phyloP scores from a whole-genome alignment of 345 rosid species.

The Cardamine resedifolia region DNA sequence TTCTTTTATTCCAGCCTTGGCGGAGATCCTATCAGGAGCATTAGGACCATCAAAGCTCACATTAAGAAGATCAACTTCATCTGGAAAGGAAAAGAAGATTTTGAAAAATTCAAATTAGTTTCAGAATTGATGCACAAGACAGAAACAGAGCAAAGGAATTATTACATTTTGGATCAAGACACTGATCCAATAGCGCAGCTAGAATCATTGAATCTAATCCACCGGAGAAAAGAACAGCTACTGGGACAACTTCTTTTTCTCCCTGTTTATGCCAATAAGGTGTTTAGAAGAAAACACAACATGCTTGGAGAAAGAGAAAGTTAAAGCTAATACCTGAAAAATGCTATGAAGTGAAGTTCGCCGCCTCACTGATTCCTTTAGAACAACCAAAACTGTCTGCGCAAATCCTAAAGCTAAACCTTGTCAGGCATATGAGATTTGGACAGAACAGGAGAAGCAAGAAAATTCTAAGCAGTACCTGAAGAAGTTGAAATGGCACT shows the following conservation, averaged over 20 bases:
- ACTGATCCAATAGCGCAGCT: constrained; percentile 79
- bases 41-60: constrained; percentile 84
- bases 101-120: constrained; percentile 16
- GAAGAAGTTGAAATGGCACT: constrained; percentile 23
- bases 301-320: background rate
- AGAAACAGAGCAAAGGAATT: background rate
- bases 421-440: constrained; percentile 21
- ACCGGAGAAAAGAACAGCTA: constrained; percentile 93
- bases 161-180: constrained; percentile 72
- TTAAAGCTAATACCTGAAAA: constrained; percentile 51
- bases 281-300: background rate
- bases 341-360: constrained; percentile 55
- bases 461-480: constrained; percentile 21
- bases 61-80: constrained; percentile 85
- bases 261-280: constrained; percentile 43
- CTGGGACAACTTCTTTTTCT: constrained; percentile 54
- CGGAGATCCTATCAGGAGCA: constrained; percentile 94
- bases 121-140: background rate
- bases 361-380: constrained; percentile 68
- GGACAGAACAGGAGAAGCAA: background rate
- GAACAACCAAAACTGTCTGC: constrained; percentile 57
- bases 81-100: constrained; percentile 40
- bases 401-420: constrained; percentile 41
- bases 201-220: constrained; percentile 97
- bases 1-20: constrained; percentile 71